phyloP scores from a whole-genome alignment of 257 asterid species.

The Jasminum sambac region DNA sequence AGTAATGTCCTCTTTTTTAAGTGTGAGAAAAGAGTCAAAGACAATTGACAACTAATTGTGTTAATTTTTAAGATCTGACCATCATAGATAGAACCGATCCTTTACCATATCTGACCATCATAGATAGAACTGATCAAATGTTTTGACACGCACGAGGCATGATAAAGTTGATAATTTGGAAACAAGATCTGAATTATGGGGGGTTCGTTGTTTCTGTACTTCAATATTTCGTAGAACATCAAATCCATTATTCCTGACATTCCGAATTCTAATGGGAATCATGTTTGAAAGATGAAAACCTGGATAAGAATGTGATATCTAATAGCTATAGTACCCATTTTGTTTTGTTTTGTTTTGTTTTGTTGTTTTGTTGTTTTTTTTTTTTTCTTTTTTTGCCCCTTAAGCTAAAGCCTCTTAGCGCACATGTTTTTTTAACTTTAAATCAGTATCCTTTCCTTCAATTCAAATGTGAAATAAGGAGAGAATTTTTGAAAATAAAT shows the following conservation, averaged over 20 bases:
- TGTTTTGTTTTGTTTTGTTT: no score
- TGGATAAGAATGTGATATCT: neutral
- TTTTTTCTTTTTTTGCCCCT: no score
- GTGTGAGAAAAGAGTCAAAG: neutral
- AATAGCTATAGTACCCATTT: no score
- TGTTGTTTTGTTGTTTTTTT: no score
- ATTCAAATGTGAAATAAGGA: no score
- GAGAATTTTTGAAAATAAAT: no score
- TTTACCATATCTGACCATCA: neutral
- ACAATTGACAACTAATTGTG: neutral
- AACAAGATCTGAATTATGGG: no score
- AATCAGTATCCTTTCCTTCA: no score
- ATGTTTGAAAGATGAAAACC: neutral
- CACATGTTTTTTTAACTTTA: no score
- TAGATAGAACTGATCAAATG: neutral
- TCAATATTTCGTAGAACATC: neutral
- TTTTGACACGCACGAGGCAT: neutral
- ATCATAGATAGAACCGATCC: neutral
- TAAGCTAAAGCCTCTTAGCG: no score
- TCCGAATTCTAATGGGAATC: neutral
- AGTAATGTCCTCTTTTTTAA: neutral
- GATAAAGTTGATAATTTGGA: no score
- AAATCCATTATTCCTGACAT: neutral
- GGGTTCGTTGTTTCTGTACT: neutral
- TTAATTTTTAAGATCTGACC: neutral